Evolutionary conservation across 1,284 basidiomycete species (phyloP), one percentile per base, ranked within the genome.

Genomic region (Jaminaea rosea): DNA sequence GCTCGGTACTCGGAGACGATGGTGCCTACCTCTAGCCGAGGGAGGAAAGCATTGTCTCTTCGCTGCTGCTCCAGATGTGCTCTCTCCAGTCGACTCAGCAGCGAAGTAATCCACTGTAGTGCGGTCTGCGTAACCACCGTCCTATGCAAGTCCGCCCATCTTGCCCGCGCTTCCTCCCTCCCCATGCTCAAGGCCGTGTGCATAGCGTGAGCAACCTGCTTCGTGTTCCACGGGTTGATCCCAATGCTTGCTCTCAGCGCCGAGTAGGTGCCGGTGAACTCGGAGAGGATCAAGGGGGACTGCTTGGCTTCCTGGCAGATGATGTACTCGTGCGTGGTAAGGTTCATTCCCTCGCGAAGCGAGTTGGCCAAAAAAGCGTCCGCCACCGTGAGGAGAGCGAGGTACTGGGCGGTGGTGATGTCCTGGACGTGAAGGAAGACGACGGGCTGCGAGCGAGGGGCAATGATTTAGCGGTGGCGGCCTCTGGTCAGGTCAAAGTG

Each of bases 91-190:
- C 65, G 65, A 24, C 60, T 60, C 50, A 90, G 81, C 80, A 90
- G 87, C 3, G 83, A 81, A 0, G 80, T 85, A 48, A 86, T 84
- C 75, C 90, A 90, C 1, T 85, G 80, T 68, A 90, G 88, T 0
- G 87, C 86, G 1, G 85, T 88, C 70, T 91, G 88, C 0, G 86
- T 85, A n/a, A 83, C 82, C 46, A 91, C 88, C 60, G 89, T 87
- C 55, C 81, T 82, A 71, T 90, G 86, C 0, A 91, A 77, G 59
- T 91, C 88, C 77, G 84, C 82, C 88, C 88, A 91, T 7, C 87
- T 82, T 26, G 81, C 80, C 8, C 75, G 72, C 4, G 83, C 82
- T 69, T 91, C 86, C 1, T 83, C 82, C 39, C 84, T 81, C 45
- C 73, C 75, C 87, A 89, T 90, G 0, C 82, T 86, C 32, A 91